phyloP scores from a whole-genome alignment of 148 eudicot species.

The Camellia granthamiana region DNA sequence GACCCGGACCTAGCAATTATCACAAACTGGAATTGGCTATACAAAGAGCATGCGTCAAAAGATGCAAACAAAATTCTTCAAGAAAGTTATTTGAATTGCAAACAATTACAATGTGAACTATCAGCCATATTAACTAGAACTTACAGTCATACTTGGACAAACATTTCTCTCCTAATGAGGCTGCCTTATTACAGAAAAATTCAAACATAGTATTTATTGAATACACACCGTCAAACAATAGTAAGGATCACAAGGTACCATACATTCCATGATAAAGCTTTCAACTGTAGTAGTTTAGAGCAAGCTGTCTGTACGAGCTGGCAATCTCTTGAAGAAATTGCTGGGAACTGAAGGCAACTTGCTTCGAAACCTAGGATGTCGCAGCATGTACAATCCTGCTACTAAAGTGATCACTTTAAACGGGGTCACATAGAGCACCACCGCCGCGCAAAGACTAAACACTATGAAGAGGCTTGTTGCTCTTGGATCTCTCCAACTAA shows the following conservation, averaged over 20 bases:
- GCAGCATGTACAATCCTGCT: slow-evolving; percentile 30
- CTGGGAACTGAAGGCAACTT: slow-evolving; percentile 40
- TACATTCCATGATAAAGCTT: not conserved
- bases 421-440: slow-evolving; percentile 37
- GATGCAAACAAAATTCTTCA: no score
- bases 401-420: slow-evolving; percentile 32
- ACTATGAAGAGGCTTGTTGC: slow-evolving; percentile 38
- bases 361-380: slow-evolving; percentile 41
- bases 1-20: no score
- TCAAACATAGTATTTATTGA: not conserved
- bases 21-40: no score
- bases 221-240: not conserved
- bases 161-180: not conserved
- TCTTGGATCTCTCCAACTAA: slow-evolving; percentile 42
- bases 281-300: slow-evolving; percentile 11
- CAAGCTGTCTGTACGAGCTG: slow-evolving; percentile 37
- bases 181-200: not conserved
- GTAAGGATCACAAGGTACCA: not conserved
- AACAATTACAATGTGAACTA: no score
- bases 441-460: slow-evolving; percentile 35
- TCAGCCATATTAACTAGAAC: no score
- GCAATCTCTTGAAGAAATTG: slow-evolving; percentile 43
- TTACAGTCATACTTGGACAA: not conserved
- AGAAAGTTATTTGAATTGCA: no score
- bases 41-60: no score